Conservation (phyloP, 2,329 filamentous ascomycete genomes). For the Hymenotorrendiella dingleyae region DNA sequence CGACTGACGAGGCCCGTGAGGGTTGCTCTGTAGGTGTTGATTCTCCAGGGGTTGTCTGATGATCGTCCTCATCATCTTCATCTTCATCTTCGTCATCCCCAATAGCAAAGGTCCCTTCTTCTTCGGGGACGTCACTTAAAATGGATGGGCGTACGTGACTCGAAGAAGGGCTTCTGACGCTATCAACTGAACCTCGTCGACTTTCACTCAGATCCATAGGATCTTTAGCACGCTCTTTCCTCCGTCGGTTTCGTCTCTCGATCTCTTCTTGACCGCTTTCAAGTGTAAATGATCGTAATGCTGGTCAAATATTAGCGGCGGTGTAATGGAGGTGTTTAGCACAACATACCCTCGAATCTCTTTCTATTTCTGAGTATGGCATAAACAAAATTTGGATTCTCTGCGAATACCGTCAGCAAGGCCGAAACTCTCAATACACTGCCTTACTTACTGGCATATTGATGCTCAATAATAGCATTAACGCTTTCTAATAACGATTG, state of each 20-base stretch:
- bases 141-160: conserved; percentile 47
- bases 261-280: conserved; percentile 91
- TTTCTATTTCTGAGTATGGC: conserved; percentile 73
- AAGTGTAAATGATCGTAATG: conserved; percentile 78
- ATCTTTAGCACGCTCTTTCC: conserved; percentile 55
- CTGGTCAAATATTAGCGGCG: conserved; percentile 35
- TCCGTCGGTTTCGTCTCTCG: conserved; percentile 66
- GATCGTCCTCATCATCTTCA: conserved; percentile 44
- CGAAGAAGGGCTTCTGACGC: conserved; percentile 54
- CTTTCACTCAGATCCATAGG: conserved; percentile 37
- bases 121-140: conserved; percentile 66
- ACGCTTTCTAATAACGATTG: conserved; percentile 81
- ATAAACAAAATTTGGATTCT: conserved; percentile 77
- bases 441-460: conserved; percentile 68
- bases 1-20: conserved; percentile 62
- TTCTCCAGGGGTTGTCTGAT: conserved; percentile 51
- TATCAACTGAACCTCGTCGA: conserved; percentile 60
- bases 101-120: conserved; percentile 79
- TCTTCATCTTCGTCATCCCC: conserved; percentile 73
- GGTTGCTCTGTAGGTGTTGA: conserved; percentile 60
- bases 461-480: conserved; percentile 84
- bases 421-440: too few relatives aligned
- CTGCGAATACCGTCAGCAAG: conserved; percentile 28
- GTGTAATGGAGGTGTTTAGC: too few relatives aligned
- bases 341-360: conserved; percentile 57